Evolutionary conservation across 306 rosid species (phyloP).

Genomic region (Adenanthera pavonina): DNA sequence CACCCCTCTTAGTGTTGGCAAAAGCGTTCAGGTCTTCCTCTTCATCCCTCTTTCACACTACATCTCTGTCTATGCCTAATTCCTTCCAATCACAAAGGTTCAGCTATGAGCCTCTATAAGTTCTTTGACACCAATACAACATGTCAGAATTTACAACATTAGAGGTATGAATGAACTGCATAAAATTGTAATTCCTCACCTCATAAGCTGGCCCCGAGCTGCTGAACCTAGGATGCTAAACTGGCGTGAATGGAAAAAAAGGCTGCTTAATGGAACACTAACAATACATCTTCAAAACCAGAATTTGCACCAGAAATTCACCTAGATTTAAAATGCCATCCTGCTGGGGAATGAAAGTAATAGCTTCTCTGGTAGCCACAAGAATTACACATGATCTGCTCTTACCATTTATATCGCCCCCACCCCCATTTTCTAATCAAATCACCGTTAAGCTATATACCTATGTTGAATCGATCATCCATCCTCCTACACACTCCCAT

Average conservation of each 20-base stretch:
- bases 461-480: not conserved
- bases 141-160: not conserved
- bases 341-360: no score
- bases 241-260: not conserved
- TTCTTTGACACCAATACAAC: not conserved
- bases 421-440: not conserved
- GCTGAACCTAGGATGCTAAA: not conserved
- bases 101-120: not conserved
- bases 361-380: not conserved
- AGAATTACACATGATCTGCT: not conserved
- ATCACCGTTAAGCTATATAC: not conserved
- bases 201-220: not conserved
- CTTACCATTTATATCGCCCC: not conserved
- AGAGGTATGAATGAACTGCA: not conserved
- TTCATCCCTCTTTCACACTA: not conserved
- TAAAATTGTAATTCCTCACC: not conserved
- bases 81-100: not conserved
- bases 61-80: no score
- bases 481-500: not conserved
- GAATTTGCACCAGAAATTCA: not conserved
- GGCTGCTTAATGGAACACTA: not conserved
- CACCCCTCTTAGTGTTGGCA: conserved; percentile 67
- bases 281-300: not conserved
- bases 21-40: conserved; percentile 66
- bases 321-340: no score